A percentile compares a stretch with the other conserved stretches of the same genome.
Conservation (phyloP, 2,329 filamentous ascomycete genomes). For the Graphiopsis chlorocephala region DNA sequence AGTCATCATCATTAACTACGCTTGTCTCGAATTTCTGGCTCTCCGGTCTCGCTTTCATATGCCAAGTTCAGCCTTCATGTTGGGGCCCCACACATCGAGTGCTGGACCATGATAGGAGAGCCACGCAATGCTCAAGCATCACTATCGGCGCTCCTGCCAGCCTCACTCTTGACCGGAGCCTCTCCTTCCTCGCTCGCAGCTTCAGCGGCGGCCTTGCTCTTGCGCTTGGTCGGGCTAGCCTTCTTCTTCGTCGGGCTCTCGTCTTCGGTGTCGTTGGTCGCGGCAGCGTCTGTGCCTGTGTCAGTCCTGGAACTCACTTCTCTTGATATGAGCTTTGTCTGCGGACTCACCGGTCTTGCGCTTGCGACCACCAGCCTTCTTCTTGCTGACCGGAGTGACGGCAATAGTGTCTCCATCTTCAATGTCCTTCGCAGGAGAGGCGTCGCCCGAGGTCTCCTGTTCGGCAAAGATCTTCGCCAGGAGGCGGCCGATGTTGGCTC, state of each 20-base stretch:
- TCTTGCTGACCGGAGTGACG: not conserved
- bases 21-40: not conserved
- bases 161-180: not conserved
- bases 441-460: not conserved
- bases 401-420: not conserved
- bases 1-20: not conserved
- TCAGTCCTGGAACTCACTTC: not conserved
- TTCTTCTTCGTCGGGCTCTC: slow-evolving; percentile 6
- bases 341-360: slow-evolving; percentile 1
- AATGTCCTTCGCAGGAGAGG: not conserved
- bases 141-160: not conserved
- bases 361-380: slow-evolving; percentile 5
- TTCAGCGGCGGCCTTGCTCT: not conserved
- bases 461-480: not conserved
- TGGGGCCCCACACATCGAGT: not conserved
- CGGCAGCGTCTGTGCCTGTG: not conserved
- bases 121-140: not conserved
- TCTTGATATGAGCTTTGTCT: not conserved
- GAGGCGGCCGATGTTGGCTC: not conserved
- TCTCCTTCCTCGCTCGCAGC: not conserved
- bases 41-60: not conserved
- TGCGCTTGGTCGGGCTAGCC: slow-evolving; percentile 8
- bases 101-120: not conserved
- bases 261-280: not conserved
- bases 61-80: not conserved